These are phyloP conservation scores for Penicillium ochrochloron DNA, from an alignment of 495 filamentous ascomycete genomes.

Conservation along the genomic window DNA sequence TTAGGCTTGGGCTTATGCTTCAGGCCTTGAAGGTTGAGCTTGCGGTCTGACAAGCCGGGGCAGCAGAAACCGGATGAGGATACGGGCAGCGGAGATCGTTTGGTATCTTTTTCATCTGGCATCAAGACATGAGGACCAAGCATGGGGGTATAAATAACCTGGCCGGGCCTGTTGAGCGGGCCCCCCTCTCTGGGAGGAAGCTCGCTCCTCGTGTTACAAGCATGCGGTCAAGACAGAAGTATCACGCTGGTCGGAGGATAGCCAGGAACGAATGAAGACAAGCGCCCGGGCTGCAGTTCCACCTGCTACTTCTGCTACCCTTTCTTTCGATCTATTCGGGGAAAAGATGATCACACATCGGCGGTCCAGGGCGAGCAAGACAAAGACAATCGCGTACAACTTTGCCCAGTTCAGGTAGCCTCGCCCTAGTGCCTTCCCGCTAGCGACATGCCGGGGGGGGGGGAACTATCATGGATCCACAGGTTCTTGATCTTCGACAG, in stretches of 20 bases:
- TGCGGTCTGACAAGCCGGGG: constrained; percentile 8
- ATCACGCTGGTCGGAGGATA: neutral
- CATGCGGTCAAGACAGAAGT: constrained; percentile 10
- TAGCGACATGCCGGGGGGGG: neutral
- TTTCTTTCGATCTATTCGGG: constrained; percentile 8
- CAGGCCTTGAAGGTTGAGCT: constrained; percentile 1
- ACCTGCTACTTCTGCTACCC: neutral
- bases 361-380: neutral
- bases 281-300: constrained; percentile 10
- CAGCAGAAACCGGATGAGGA: constrained; percentile 16
- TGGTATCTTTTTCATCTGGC: constrained; percentile 15
- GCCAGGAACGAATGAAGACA: constrained; percentile 11
- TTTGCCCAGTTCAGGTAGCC: constrained; percentile 4
- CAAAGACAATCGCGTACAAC: neutral
- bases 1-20: constrained; percentile 3
- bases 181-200: neutral
- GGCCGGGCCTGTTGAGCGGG: neutral
- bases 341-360: constrained; percentile 4
- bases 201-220: neutral
- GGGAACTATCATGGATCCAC: constrained; percentile 3
- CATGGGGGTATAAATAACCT: constrained; percentile 26
- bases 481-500: constrained; percentile 1
- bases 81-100: constrained; percentile 13
- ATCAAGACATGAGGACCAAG: constrained; percentile 13
- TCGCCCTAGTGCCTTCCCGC: neutral